Evolutionary conservation across 192 early-diverging fungal species (phyloP).

Genomic region (Coemansia sp.): DNA sequence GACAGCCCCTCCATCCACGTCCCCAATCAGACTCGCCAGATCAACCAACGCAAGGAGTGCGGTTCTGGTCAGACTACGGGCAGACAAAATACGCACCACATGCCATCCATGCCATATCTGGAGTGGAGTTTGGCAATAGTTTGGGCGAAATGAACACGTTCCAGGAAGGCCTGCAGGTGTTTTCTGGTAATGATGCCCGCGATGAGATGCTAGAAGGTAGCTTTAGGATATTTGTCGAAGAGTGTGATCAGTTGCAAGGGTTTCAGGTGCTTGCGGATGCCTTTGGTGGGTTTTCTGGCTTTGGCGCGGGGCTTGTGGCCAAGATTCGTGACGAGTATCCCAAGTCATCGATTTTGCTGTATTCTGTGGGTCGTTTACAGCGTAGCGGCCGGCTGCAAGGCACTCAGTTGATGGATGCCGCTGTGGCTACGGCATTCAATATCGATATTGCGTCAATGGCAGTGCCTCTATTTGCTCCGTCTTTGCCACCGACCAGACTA

Average conservation of each 20-base stretch:
- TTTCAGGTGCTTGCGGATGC: conserved; percentile 69
- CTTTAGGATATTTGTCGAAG: conserved; percentile 38
- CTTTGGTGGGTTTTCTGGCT: conserved; percentile 71
- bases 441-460: conserved; percentile 26
- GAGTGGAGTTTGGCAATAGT: conserved; percentile 58
- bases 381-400: background rate
- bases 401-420: conserved; percentile 18
- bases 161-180: conserved; percentile 55
- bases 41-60: background rate
- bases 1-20: conserved; percentile 13
- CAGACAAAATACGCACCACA: conserved; percentile 71
- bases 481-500: conserved; percentile 1
- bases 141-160: conserved; percentile 57
- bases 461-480: conserved; percentile 36
- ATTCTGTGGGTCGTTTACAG: conserved; percentile 46
- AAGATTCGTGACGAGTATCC: conserved; percentile 68
- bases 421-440: conserved; percentile 23
- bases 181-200: conserved; percentile 25
- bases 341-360: conserved; percentile 61
- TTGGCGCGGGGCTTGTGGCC: conserved; percentile 57
- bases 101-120: conserved; percentile 53
- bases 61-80: conserved; percentile 80
- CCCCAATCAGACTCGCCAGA: background rate
- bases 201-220: conserved; percentile 43
- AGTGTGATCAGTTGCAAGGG: conserved; percentile 57